A percentile compares a stretch with the other conserved stretches of the same genome.
phyloP scores from a whole-genome alignment of 2,329 filamentous ascomycete species.

The Aspergillus floridensis region DNA sequence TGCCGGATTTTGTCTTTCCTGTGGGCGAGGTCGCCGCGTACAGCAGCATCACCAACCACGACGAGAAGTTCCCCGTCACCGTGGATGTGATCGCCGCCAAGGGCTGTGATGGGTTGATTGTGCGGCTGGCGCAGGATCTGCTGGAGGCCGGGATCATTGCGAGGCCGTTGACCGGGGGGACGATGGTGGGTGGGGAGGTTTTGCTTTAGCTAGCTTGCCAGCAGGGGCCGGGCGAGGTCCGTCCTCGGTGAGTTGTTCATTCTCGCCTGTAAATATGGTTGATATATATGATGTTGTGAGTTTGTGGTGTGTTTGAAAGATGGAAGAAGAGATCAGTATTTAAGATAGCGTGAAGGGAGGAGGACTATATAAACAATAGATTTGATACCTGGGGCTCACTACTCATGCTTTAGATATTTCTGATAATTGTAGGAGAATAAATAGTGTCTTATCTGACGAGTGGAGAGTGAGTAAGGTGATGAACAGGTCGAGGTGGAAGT shows the following conservation, averaged over 20 bases:
- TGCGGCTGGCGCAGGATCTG: slow-evolving; percentile 53
- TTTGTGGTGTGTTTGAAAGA: no score
- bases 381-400: no score
- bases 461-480: no score
- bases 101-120: slow-evolving; percentile 61
- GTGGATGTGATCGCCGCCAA: slow-evolving; percentile 58
- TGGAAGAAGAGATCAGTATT: no score
- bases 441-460: no score
- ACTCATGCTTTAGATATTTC: no score
- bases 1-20: slow-evolving; percentile 45
- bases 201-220: neutral
- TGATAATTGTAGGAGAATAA: no score
- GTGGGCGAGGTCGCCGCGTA: slow-evolving; percentile 40
- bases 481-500: no score
- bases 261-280: neutral
- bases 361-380: no score
- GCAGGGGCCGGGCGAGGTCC: neutral
- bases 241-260: neutral
- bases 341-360: no score
- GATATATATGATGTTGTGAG: no score
- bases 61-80: slow-evolving; percentile 56
- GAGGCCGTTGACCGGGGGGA: slow-evolving; percentile 1
- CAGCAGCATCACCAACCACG: slow-evolving; percentile 39
- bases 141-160: slow-evolving; percentile 46
- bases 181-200: neutral